Percentiles rank a stretch among this genome's conserved stretches.
phyloP scores from a whole-genome alignment of 495 filamentous ascomycete species.

The Annulohypoxylon moriforme region DNA sequence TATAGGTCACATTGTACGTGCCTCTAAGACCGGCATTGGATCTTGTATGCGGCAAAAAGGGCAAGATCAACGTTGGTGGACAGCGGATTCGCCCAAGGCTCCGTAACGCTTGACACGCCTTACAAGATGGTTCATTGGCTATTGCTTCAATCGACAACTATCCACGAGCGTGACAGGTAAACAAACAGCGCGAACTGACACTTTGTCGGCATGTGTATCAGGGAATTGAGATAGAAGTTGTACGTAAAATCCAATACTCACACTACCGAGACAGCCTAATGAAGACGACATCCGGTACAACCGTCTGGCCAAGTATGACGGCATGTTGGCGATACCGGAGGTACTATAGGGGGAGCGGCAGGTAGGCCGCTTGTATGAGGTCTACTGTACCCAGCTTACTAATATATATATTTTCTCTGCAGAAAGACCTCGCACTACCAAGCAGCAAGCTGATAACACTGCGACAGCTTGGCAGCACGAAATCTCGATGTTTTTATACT shows the following conservation, averaged over 20 bases:
- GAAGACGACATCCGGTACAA: conserved; percentile 4
- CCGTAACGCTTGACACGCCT: conserved; percentile 25
- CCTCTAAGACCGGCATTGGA: conserved; percentile 26
- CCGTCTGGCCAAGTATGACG: conserved; percentile 22
- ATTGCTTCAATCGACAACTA: conserved; percentile 9
- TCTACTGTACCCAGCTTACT: conserved; percentile 12
- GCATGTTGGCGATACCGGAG: conserved; percentile 41
- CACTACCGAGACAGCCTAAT: background rate
- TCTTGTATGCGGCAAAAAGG: conserved; percentile 18
- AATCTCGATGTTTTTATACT: conserved; percentile 19
- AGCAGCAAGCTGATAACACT: background rate
- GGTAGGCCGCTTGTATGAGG: background rate
- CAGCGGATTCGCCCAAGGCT: conserved; percentile 20
- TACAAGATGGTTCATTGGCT: conserved; percentile 28
- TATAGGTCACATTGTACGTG: conserved; percentile 29
- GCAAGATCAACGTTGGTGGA: conserved; percentile 31
- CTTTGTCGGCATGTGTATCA: background rate
- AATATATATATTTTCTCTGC: conserved; percentile 1
- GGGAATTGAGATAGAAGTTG: background rate
- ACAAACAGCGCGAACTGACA: conserved; percentile 6
- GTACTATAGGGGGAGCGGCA: background rate
- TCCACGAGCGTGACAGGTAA: conserved; percentile 22
- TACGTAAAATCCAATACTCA: conserved; percentile 16
- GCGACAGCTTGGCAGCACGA: background rate
- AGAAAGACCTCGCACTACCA: too few species aligned